Percentiles rank a stretch among this genome's conserved stretches.
Evolutionary conservation across 2,329 filamentous ascomycete species (phyloP).

Genomic region (Gnomoniopsis sp.): DNA sequence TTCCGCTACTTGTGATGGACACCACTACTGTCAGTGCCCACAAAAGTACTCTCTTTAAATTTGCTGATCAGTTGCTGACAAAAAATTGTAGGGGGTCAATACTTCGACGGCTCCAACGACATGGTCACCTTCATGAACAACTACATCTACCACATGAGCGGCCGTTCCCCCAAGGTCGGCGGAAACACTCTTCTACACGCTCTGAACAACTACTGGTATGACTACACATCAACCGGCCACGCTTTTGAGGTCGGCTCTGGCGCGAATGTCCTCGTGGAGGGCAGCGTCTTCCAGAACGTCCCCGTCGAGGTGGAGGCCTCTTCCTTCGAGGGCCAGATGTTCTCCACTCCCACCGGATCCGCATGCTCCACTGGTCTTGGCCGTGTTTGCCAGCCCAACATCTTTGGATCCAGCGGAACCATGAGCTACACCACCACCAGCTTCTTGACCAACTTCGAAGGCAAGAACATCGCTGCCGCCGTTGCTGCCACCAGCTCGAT

Average conservation of each 20-base stretch:
- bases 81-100: constrained; percentile 36
- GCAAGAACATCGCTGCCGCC: constrained; percentile 18
- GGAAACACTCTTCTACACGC: constrained; percentile 56
- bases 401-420: constrained; percentile 11
- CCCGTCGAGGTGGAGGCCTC: constrained; percentile 35
- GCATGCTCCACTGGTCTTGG: constrained; percentile 43
- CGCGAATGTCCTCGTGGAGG: constrained; percentile 49
- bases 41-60: too few relatives aligned
- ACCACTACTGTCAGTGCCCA: constrained; percentile 50
- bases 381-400: constrained; percentile 48
- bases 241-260: constrained; percentile 50
- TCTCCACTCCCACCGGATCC: constrained; percentile 23
- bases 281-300: constrained; percentile 57
- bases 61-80: too few relatives aligned
- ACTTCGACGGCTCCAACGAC: constrained; percentile 52
- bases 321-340: constrained; percentile 19
- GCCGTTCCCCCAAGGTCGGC: constrained; percentile 54
- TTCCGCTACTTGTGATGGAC: constrained; percentile 56
- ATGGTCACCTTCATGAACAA: constrained; percentile 57
- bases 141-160: constrained; percentile 58
- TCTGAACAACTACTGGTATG: constrained; percentile 61
- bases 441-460: constrained; percentile 18
- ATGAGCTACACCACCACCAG: constrained; percentile 10
- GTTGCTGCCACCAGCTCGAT: constrained; percentile 6
- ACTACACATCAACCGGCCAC: constrained; percentile 43